Conservation (phyloP, 139 green algal genomes). For the Coelastrella sp. region DNA sequence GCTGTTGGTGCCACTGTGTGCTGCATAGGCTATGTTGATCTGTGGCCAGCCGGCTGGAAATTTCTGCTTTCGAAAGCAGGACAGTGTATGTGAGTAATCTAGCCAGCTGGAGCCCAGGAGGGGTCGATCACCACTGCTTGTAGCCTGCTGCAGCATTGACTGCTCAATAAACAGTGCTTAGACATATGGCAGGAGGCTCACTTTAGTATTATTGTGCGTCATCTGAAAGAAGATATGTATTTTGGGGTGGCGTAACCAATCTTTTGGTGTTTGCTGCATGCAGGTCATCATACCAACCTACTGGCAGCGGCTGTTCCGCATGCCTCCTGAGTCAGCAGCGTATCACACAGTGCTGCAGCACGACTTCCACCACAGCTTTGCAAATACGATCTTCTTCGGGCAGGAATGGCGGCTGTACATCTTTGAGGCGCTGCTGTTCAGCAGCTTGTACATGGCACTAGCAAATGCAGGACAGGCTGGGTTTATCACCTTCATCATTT, state of each 20-base stretch:
- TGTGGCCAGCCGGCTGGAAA: background rate
- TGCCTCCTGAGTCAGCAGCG: conserved; percentile 55
- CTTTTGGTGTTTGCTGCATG: background rate
- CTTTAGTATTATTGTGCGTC: too few relatives aligned
- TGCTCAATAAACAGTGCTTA: too few relatives aligned
- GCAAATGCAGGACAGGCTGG: conserved; percentile 46
- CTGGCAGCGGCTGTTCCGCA: conserved; percentile 58
- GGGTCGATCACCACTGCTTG: too few relatives aligned
- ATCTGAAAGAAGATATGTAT: too few relatives aligned
- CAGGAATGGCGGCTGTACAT: conserved; percentile 63
- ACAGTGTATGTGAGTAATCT: too few relatives aligned
- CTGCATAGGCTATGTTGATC: background rate
- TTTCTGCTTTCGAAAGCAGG: background rate
- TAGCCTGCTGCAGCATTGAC: too few relatives aligned
- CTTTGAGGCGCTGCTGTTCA: conserved; percentile 70
- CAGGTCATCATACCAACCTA: conserved; percentile 69
- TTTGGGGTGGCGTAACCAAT: too few relatives aligned
- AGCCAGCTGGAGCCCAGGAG: too few relatives aligned
- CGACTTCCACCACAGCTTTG: conserved; percentile 62
- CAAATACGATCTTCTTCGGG: conserved; percentile 57
- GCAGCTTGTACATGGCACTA: conserved; percentile 52
- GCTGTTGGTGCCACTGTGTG: background rate
- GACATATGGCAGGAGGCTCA: too few relatives aligned
- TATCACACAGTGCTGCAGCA: conserved; percentile 62
- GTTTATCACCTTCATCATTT: conserved; percentile 54